Evolutionary conservation across 371 early-diverging fungal genomes (phyloP).

Genomic region (Rhizomucor pusillus): DNA sequence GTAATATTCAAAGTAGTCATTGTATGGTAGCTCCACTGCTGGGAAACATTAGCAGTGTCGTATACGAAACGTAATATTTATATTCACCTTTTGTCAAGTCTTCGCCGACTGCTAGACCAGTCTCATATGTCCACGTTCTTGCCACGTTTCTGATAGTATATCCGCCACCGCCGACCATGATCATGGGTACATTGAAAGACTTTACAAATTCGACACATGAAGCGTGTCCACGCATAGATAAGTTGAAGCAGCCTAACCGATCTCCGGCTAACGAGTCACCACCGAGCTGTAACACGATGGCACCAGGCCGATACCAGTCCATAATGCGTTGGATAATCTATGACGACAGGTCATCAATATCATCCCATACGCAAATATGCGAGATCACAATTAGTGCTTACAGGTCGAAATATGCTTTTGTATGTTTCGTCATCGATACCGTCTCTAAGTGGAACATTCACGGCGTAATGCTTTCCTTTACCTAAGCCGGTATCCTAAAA

Average conservation of each 20-base stretch:
- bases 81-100: conserved; percentile 33
- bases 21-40: conserved; percentile 79
- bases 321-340: conserved; percentile 56
- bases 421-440: conserved; percentile 94
- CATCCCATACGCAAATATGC: neutral
- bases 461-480: conserved; percentile 73
- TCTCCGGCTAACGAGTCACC: conserved; percentile 98
- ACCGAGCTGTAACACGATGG: conserved; percentile 96
- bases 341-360: neutral
- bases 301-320: conserved; percentile 92
- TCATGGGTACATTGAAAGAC: conserved; percentile 81
- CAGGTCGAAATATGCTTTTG: conserved; percentile 73
- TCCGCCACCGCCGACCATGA: conserved; percentile 98
- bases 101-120: conserved; percentile 77
- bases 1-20: conserved; percentile 94
- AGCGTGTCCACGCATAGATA: conserved; percentile 85
- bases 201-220: conserved; percentile 88
- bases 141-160: conserved; percentile 97
- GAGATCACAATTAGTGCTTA: conserved; percentile 4
- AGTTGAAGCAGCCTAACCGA: conserved; percentile 97
- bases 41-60: neutral
- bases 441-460: conserved; percentile 94
- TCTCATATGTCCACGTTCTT: conserved; percentile 96
- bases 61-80: neutral
- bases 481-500: conserved; percentile 65